A percentile compares a stretch with the other conserved stretches of the same genome.
phyloP scores from a whole-genome alignment of 73 alveolate genomes.

The Halteria grandinella region DNA sequence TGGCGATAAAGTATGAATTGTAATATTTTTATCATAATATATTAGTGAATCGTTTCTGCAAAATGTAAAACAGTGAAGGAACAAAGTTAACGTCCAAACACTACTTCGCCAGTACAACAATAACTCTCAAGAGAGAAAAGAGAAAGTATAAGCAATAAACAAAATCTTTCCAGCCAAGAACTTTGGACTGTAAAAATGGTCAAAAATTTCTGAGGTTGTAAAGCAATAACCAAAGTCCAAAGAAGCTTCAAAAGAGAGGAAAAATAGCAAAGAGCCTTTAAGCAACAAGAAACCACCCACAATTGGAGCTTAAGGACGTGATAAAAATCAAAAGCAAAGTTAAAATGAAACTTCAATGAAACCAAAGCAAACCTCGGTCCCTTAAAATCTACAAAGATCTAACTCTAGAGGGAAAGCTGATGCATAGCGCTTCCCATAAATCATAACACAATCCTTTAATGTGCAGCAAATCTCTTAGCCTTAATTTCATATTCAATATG shows the following conservation, averaged over 20 bases:
- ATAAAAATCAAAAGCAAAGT: too few species aligned
- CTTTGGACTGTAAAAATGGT: conserved; percentile 14
- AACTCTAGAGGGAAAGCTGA: too few species aligned
- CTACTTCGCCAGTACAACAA: conserved; percentile 5
- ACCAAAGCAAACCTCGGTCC: too few species aligned
- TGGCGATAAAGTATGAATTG: conserved; percentile 29
- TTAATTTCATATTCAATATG: conserved; percentile 11
- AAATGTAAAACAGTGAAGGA: conserved; percentile 30
- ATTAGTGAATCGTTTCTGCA: conserved; percentile 36
- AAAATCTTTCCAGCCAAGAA: conserved; percentile 53
- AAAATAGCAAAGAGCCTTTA: too few species aligned
- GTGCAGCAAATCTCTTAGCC: too few species aligned
- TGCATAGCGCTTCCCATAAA: too few species aligned
- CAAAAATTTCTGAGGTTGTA: neutral
- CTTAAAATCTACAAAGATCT: too few species aligned
- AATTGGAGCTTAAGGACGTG: too few species aligned
- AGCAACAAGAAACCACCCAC: too few species aligned
- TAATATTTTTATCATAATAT: neutral
- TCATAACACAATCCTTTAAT: too few species aligned
- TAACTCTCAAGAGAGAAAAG: conserved; percentile 20
- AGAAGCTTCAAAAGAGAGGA: too few species aligned
- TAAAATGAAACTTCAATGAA: too few species aligned
- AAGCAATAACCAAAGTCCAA: neutral
- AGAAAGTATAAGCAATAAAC: conserved; percentile 22
- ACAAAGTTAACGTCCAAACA: conserved; percentile 4